Evolutionary conservation across 192 early-diverging fungal genomes (phyloP).

Genomic region (Funneliformis geosporum): DNA sequence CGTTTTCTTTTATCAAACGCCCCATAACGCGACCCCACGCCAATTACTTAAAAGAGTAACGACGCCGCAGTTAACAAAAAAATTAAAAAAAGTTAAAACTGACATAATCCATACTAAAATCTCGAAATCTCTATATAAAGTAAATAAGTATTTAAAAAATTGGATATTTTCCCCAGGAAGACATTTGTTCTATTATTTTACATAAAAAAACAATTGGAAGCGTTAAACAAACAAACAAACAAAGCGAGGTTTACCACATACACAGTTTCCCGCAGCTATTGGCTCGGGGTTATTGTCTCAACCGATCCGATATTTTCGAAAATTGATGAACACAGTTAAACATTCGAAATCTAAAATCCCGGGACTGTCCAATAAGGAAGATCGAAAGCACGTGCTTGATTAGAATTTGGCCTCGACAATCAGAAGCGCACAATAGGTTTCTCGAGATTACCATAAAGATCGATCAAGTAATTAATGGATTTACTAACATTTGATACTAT

Average conservation of each 20-base stretch:
- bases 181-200: neutral
- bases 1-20: neutral
- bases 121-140: too few relatives aligned
- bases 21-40: neutral
- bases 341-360: neutral
- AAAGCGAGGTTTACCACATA: too few relatives aligned
- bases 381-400: neutral
- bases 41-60: neutral
- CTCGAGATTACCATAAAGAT: too few relatives aligned
- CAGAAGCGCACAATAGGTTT: neutral
- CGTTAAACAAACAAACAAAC: neutral
- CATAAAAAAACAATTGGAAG: neutral
- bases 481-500: too few relatives aligned
- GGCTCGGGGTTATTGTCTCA: too few relatives aligned
- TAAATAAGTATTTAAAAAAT: neutral
- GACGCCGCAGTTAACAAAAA: neutral
- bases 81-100: neutral
- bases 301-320: too few relatives aligned
- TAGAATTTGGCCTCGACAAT: neutral
- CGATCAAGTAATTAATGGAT: too few relatives aligned
- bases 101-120: too few relatives aligned
- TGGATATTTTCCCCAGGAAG: neutral
- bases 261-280: too few relatives aligned
- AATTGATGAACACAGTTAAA: too few relatives aligned
- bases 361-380: neutral